Percentiles rank a stretch among this genome's conserved stretches.
phyloP scores from a whole-genome alignment of 768 basidiomycete species.

The Tylopilus sp. region DNA sequence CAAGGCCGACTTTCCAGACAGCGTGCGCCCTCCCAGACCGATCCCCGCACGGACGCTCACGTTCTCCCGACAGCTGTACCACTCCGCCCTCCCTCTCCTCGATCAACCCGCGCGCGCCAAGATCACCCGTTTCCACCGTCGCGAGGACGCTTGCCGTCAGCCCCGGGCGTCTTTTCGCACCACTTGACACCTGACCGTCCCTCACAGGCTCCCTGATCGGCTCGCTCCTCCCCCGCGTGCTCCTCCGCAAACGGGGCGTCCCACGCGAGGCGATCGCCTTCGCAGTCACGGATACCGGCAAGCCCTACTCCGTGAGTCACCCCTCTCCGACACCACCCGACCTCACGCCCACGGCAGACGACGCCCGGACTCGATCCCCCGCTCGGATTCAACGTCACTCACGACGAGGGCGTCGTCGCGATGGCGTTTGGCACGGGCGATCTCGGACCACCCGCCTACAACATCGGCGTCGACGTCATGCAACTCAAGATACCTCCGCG shows the following conservation, averaged over 20 bases:
- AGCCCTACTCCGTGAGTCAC: constrained; percentile 69
- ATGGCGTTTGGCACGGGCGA: constrained; percentile 52
- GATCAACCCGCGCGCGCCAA: constrained; percentile 54
- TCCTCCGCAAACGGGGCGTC: constrained; percentile 59
- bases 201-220: constrained; percentile 73
- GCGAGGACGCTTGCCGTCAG: constrained; percentile 67
- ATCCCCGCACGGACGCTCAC: neutral
- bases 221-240: constrained; percentile 62
- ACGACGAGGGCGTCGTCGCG: constrained; percentile 71
- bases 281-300: constrained; percentile 56
- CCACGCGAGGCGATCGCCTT: constrained; percentile 47
- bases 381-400: constrained; percentile 77
- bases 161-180: neutral
- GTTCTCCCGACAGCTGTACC: constrained; percentile 50
- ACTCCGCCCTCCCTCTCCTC: constrained; percentile 52
- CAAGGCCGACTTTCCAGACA: constrained; percentile 32
- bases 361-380: constrained; percentile 45
- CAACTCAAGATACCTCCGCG: constrained; percentile 61
- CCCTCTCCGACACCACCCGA: neutral
- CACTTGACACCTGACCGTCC: neutral
- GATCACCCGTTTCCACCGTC: constrained; percentile 64
- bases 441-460: constrained; percentile 54
- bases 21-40: constrained; percentile 27
- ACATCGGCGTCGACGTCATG: constrained; percentile 81
- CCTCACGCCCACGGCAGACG: constrained; percentile 34